phyloP scores from a whole-genome alignment of 441 rosid genomes.

The Erodium trifolium region DNA sequence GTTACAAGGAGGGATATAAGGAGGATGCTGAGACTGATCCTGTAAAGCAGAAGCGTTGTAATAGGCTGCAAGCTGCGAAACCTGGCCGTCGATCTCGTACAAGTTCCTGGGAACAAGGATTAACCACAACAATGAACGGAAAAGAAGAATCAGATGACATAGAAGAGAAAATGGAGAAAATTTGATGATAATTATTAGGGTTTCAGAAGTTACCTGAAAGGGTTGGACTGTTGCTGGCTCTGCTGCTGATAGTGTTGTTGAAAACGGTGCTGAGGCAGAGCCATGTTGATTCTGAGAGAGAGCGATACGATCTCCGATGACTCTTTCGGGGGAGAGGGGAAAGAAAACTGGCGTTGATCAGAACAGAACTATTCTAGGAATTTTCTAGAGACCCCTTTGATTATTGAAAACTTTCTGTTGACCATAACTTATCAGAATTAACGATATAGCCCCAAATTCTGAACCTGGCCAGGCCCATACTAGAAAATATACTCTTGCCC shows the following conservation, averaged over 20 bases:
- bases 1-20: slow-evolving; percentile 74
- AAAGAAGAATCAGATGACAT: not conserved
- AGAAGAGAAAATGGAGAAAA: not conserved
- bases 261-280: slow-evolving; percentile 37
- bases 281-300: slow-evolving; percentile 25
- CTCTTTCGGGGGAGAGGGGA: not conserved
- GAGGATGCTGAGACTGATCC: slow-evolving; percentile 76
- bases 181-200: slow-evolving; percentile 18
- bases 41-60: slow-evolving; percentile 21
- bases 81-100: slow-evolving; percentile 28
- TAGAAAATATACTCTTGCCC: too few species aligned
- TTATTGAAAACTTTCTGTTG: too few species aligned
- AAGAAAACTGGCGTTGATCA: not conserved
- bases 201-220: slow-evolving; percentile 26
- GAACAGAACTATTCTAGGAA: not conserved
- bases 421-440: not conserved
- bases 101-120: slow-evolving; percentile 30
- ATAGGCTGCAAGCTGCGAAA: too few species aligned
- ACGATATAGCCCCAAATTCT: not conserved
- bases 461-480: not conserved
- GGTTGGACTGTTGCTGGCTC: slow-evolving; percentile 29
- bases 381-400: not conserved
- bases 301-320: not conserved
- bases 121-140: not conserved
- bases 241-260: slow-evolving; percentile 14